A percentile compares a stretch with the other conserved stretches of the same genome.
phyloP scores from a whole-genome alignment of 106 monocot species.

The Chionographis japonica region DNA sequence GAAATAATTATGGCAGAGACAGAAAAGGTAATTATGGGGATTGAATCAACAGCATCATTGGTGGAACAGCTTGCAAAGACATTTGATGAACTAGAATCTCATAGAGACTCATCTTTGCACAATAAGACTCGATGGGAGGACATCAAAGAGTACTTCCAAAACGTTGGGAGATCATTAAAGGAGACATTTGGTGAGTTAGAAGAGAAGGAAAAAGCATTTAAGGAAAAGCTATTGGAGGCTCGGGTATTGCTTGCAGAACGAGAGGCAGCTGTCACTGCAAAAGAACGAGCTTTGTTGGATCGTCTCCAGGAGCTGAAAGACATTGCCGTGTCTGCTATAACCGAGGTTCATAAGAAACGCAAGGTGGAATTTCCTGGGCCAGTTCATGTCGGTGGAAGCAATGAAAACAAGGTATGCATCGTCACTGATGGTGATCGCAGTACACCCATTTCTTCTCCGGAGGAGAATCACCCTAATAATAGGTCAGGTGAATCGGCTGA shows the following conservation, averaged over 20 bases:
- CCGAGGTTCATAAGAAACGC: conserved; percentile 47
- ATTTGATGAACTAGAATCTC: conserved; percentile 44
- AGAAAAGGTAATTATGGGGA: conserved; percentile 8
- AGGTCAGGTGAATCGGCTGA: conserved; percentile 29
- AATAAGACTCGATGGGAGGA: conserved; percentile 39
- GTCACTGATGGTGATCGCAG: conserved; percentile 20
- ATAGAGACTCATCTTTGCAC: conserved; percentile 26
- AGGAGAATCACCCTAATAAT: conserved; percentile 39
- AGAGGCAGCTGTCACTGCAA: conserved; percentile 39
- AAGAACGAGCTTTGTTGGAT: conserved; percentile 42
- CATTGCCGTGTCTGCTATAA: conserved; percentile 42
- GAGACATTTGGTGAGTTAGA: conserved; percentile 35
- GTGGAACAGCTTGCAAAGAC: conserved; percentile 50
- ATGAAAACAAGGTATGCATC: conserved; percentile 53
- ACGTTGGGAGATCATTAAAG: conserved; percentile 37
- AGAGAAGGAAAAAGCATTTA: conserved; percentile 31
- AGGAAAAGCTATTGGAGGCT: conserved; percentile 44
- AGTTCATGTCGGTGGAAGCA: conserved; percentile 25
- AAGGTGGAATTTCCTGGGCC: conserved; percentile 32
- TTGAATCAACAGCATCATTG: conserved; percentile 23
- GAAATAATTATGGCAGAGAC: conserved; percentile 21
- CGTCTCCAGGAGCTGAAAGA: conserved; percentile 60
- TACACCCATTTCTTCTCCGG: conserved; percentile 22
- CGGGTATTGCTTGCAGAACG: conserved; percentile 35
- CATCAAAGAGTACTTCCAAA: conserved; percentile 41